Percentiles rank a stretch among this genome's conserved stretches.
phyloP scores from a whole-genome alignment of 164 flowering plant species.

The Magnolia sinica region DNA sequence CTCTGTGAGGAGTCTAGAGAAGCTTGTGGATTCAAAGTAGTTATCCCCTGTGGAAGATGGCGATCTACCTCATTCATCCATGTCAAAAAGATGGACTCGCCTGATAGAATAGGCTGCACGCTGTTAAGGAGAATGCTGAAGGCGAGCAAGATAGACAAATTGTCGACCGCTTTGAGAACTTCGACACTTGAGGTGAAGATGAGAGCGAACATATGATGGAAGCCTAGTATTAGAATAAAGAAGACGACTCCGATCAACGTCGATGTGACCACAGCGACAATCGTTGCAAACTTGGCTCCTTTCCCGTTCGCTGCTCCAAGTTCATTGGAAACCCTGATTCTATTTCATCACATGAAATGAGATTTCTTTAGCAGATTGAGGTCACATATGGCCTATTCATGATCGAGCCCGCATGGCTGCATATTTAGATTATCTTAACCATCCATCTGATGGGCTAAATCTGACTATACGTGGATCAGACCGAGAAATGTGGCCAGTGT shows the following conservation, averaged over 20 bases:
- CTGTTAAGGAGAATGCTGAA: conserved; percentile 57
- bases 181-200: conserved; percentile 42
- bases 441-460: no score
- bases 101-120: conserved; percentile 63
- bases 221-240: conserved; percentile 29
- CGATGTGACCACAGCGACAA: conserved; percentile 39
- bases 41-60: neutral
- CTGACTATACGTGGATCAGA: no score
- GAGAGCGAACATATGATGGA: conserved; percentile 34
- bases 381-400: neutral
- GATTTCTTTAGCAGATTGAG: neutral
- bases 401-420: no score
- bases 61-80: no score
- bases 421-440: no score
- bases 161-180: conserved; percentile 31
- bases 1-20: no score
- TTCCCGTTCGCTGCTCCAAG: conserved; percentile 63
- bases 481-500: no score
- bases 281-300: conserved; percentile 53
- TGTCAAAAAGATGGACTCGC: conserved; percentile 15
- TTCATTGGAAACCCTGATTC: conserved; percentile 67
- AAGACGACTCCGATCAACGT: conserved; percentile 42
- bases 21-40: no score
- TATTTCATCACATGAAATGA: conserved; percentile 14
- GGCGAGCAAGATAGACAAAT: conserved; percentile 40